Evolutionary conservation across 1,139 yeast genomes (phyloP).

Genomic region (Martiniozyma asiatica): DNA sequence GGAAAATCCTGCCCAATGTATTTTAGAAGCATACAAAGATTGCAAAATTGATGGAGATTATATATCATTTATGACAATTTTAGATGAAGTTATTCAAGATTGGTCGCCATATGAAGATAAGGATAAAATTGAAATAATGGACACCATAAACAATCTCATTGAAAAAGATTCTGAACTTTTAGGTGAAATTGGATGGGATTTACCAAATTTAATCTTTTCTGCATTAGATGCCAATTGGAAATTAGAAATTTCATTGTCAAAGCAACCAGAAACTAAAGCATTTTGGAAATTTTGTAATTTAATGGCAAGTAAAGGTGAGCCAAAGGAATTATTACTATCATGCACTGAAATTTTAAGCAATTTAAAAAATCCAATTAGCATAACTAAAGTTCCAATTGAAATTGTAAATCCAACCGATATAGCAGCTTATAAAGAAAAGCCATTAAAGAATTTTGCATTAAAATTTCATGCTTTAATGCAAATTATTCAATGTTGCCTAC

Average conservation of each 20-base stretch:
- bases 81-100: conserved; percentile 50
- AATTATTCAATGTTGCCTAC: conserved; percentile 40
- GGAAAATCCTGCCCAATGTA: too few relatives aligned
- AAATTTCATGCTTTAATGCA: conserved; percentile 56
- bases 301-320: conserved; percentile 56
- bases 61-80: conserved; percentile 57
- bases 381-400: conserved; percentile 9
- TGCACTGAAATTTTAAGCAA: conserved; percentile 47
- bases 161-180: conserved; percentile 35
- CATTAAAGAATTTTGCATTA: conserved; percentile 20
- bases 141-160: conserved; percentile 31
- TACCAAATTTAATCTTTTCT: conserved; percentile 50
- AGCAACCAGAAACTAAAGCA: conserved; percentile 14
- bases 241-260: conserved; percentile 7
- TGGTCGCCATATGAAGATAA: conserved; percentile 33
- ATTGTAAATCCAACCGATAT: conserved; percentile 2
- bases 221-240: conserved; percentile 27
- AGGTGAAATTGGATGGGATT: conserved; percentile 77
- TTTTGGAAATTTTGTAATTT: conserved; percentile 43
- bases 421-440: conserved; percentile 7
- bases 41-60: conserved; percentile 38
- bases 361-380: conserved; percentile 16
- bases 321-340: conserved; percentile 66
- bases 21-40: conserved; percentile 17
- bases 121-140: conserved; percentile 36